Percentiles rank a stretch among this genome's conserved stretches.
Conservation (phyloP, 148 eudicot genomes). For the Vaccinium myrtillus region DNA sequence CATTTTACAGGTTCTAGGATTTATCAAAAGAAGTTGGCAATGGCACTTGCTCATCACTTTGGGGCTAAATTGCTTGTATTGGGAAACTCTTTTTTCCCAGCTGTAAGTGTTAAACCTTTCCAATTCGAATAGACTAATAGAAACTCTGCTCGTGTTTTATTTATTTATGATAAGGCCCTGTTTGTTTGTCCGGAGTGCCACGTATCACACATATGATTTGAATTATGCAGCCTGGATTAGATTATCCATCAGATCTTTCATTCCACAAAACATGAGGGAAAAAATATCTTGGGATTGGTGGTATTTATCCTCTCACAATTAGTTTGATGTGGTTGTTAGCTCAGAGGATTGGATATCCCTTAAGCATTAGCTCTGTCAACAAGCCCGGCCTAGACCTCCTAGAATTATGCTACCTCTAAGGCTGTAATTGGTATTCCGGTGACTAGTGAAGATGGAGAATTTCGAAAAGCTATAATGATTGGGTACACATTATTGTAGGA, state of each 20-base stretch:
- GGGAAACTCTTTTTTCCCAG: neutral
- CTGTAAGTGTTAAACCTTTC: conserved; percentile 6
- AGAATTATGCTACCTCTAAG: neutral
- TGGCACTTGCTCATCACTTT: conserved; percentile 10
- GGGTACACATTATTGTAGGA: neutral
- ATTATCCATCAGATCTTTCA: neutral
- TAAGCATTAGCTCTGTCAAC: neutral
- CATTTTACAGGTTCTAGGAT: conserved; percentile 9
- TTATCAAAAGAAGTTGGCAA: conserved; percentile 12
- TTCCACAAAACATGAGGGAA: neutral
- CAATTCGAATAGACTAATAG: neutral
- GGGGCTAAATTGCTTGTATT: conserved; percentile 10
- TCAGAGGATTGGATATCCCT: neutral
- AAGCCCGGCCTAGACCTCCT: neutral
- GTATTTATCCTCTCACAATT: neutral
- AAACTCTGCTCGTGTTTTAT: neutral
- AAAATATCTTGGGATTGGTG: neutral
- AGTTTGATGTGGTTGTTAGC: neutral
- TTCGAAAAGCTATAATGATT: neutral
- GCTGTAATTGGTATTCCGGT: neutral
- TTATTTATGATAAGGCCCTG: neutral
- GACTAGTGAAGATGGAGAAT: neutral
- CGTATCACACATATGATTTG: neutral
- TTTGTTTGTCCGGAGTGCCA: neutral
- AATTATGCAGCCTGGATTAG: neutral